These are phyloP conservation scores for Septoria petroselini DNA, from an alignment of 2,329 filamentous ascomycete genomes.

Conservation along the genomic window DNA sequence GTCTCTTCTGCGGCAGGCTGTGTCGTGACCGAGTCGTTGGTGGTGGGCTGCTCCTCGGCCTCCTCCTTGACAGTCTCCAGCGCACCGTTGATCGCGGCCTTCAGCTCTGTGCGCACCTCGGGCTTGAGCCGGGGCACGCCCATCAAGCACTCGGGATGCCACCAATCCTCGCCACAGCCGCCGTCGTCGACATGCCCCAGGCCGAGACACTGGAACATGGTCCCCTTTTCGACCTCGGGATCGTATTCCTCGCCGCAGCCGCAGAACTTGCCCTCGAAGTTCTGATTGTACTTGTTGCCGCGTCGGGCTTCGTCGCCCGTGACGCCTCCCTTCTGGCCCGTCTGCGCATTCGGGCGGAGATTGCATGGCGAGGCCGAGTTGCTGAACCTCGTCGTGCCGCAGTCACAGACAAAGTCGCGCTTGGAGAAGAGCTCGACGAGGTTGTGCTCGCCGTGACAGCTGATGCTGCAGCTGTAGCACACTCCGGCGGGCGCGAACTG, in stretches of 20 bases:
- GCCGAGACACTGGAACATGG: slow-evolving; percentile 96
- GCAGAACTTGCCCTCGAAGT: slow-evolving; percentile 91
- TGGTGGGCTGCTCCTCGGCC: slow-evolving; percentile 30
- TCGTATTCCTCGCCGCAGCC: slow-evolving; percentile 86
- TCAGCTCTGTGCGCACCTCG: slow-evolving; percentile 32
- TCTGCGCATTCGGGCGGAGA: slow-evolving; percentile 68
- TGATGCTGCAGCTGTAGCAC: slow-evolving; percentile 95
- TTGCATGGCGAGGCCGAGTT: slow-evolving; percentile 65
- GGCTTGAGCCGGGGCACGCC: slow-evolving; percentile 69
- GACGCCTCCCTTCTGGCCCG: slow-evolving; percentile 72
- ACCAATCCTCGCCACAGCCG: slow-evolving; percentile 97
- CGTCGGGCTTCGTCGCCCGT: slow-evolving; percentile 69
- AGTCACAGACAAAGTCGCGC: slow-evolving; percentile 94
- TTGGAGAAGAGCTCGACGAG: slow-evolving; percentile 96
- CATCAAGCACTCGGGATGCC: slow-evolving; percentile 87
- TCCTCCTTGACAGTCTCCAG: slow-evolving; percentile 34
- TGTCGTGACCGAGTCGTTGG: slow-evolving; percentile 51
- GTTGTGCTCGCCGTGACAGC: slow-evolving; percentile 91
- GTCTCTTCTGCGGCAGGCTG: slow-evolving; percentile 49
- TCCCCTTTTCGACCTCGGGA: slow-evolving; percentile 83
- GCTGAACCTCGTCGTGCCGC: slow-evolving; percentile 78
- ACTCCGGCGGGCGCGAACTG: slow-evolving; percentile 74
- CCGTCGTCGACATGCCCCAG: slow-evolving; percentile 75
- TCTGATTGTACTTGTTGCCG: slow-evolving; percentile 90
- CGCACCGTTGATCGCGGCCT: slow-evolving; percentile 23